Evolutionary conservation across 2,329 filamentous ascomycete genomes (phyloP).

Genomic region (Botrytis paeoniae): DNA sequence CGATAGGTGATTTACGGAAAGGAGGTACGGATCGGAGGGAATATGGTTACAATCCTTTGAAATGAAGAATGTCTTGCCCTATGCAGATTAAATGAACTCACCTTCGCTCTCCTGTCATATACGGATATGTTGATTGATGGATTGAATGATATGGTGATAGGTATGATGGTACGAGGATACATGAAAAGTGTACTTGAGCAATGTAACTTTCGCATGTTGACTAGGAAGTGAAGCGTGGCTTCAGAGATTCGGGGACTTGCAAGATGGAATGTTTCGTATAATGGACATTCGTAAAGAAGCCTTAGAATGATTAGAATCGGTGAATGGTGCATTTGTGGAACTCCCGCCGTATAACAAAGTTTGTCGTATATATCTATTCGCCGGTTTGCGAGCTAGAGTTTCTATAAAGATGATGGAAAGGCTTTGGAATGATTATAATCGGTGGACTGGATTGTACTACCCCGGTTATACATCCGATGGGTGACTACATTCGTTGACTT

Average conservation of each 20-base stretch:
- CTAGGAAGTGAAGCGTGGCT: conserved; percentile 13
- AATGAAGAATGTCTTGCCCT: conserved; percentile 12
- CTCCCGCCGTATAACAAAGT: neutral
- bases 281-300: neutral
- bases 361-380: neutral
- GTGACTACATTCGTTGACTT: neutral
- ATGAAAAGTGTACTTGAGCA: neutral
- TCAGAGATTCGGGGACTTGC: conserved; percentile 20
- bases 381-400: neutral
- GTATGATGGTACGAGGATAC: neutral
- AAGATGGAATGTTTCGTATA: neutral
- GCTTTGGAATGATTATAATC: neutral
- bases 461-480: neutral
- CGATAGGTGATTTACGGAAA: neutral
- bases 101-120: conserved; percentile 2
- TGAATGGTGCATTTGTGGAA: neutral
- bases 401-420: neutral
- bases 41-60: conserved; percentile 8
- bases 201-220: conserved; percentile 6
- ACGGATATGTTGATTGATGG: neutral
- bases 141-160: neutral
- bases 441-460: neutral
- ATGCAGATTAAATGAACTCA: conserved; percentile 17
- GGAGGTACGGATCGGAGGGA: conserved; percentile 6
- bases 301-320: conserved; percentile 14